phyloP scores from a whole-genome alignment of 2,329 filamentous ascomycete genomes.

The Colletotrichum chlorophyti region DNA sequence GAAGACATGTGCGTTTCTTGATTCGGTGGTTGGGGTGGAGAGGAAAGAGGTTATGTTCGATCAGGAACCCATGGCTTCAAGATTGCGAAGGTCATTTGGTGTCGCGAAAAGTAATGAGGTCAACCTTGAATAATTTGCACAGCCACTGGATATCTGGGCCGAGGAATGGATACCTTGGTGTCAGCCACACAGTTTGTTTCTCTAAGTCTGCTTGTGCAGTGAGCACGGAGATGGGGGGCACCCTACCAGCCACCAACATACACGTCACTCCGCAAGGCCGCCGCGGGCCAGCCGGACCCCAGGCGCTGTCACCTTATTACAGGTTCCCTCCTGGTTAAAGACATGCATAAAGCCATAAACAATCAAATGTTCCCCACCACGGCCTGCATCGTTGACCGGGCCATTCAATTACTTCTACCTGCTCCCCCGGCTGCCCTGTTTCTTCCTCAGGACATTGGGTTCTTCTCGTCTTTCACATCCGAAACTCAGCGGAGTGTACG shows the following conservation, averaged over 20 bases:
- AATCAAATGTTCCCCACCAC: conserved; percentile 28
- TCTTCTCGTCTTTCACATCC: neutral
- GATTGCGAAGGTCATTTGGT: neutral
- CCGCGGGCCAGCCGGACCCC: conserved; percentile 16
- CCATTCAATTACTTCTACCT: conserved; percentile 8
- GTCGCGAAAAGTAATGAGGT: conserved; percentile 29
- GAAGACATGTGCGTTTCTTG: conserved; percentile 11
- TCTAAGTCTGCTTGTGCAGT: no score
- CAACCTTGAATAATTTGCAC: conserved; percentile 28
- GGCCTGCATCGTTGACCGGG: conserved; percentile 11
- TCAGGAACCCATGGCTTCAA: conserved; percentile 19
- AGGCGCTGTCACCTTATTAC: conserved; percentile 23
- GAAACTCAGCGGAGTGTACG: neutral
- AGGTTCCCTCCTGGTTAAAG: conserved; percentile 25
- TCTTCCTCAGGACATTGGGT: conserved; percentile 5
- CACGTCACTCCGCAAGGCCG: conserved; percentile 29
- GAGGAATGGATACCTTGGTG: neutral
- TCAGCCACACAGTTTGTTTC: conserved; percentile 26
- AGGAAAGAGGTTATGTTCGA: neutral
- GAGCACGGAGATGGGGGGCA: no score
- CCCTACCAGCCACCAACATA: conserved; percentile 30
- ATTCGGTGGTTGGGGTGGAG: neutral
- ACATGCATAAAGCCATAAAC: conserved; percentile 26
- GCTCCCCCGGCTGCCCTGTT: conserved; percentile 10
- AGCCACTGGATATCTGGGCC: conserved; percentile 19